phyloP scores from a whole-genome alignment of 2,329 filamentous ascomycete genomes.

The Fusarium sublunatum region DNA sequence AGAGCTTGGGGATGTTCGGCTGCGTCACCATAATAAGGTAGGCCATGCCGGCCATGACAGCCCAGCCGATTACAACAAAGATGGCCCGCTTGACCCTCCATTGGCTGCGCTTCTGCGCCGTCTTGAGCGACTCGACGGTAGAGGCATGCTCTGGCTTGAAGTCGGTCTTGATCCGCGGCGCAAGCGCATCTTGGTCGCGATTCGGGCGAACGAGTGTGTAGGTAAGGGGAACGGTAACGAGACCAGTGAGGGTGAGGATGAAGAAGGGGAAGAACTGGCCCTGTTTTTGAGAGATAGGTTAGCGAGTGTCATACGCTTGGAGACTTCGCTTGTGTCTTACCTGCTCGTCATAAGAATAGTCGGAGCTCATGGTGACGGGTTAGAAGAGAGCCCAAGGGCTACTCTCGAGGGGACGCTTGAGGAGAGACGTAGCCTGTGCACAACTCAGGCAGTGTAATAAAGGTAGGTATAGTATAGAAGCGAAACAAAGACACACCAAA shows the following conservation, averaged over 20 bases:
- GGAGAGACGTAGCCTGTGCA: conserved; percentile 29
- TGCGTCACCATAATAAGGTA: conserved; percentile 89
- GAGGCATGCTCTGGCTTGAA: conserved; percentile 86
- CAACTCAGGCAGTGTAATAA: conserved; percentile 2
- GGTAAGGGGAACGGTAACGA: conserved; percentile 90
- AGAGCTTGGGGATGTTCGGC: conserved; percentile 78
- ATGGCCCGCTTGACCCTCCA: conserved; percentile 86
- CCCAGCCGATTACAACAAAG: conserved; percentile 81
- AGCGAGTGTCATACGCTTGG: conserved; percentile 1
- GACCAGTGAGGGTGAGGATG: conserved; percentile 87
- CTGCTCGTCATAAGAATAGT: conserved; percentile 98
- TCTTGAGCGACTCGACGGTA: conserved; percentile 83
- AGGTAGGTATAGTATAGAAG: conserved; percentile 12
- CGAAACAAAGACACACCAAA: conserved; percentile 26
- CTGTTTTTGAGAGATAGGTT: conserved; percentile 53
- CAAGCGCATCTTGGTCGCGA: conserved; percentile 80
- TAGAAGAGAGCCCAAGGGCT: conserved; percentile 51
- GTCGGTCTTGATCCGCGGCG: conserved; percentile 82
- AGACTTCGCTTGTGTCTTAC: conserved; percentile 52
- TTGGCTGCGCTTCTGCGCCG: conserved; percentile 89
- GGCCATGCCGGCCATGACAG: conserved; percentile 86
- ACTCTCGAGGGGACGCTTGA: conserved; percentile 40
- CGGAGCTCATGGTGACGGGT: conserved; percentile 79
- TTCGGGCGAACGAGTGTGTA: conserved; percentile 86
- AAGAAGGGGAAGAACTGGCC: conserved; percentile 99